Conservation (phyloP, 352 stramenopile genomes). For the Phytophthora pluvialis region DNA sequence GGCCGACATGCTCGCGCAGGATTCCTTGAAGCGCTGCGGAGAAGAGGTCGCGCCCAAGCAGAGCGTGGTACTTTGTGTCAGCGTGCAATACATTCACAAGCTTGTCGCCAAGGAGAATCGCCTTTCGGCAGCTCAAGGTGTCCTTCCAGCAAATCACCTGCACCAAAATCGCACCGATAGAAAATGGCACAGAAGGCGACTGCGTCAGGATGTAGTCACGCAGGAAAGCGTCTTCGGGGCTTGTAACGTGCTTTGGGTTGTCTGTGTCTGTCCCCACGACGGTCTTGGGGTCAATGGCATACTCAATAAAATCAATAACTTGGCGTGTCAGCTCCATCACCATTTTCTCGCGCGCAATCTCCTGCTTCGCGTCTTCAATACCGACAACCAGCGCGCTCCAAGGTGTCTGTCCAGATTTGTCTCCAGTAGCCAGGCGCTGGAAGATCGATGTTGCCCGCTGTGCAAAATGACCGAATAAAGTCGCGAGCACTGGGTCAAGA, state of each 20-base stretch:
- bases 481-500: constrained; percentile 64
- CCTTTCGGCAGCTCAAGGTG: constrained; percentile 70
- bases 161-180: constrained; percentile 55
- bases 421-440: constrained; percentile 21
- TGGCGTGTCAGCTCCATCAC: constrained; percentile 73
- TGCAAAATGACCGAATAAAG: constrained; percentile 62
- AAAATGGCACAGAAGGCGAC: constrained; percentile 51
- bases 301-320: constrained; percentile 77
- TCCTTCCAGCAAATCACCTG: constrained; percentile 81
- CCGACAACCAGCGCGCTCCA: constrained; percentile 67
- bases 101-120: constrained; percentile 64
- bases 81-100: constrained; percentile 63
- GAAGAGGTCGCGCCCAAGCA: constrained; percentile 73
- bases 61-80: constrained; percentile 42
- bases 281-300: constrained; percentile 73
- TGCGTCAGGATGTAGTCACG: constrained; percentile 70
- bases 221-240: constrained; percentile 58
- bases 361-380: constrained; percentile 70
- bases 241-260: constrained; percentile 78
- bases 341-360: constrained; percentile 77
- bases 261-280: constrained; percentile 75
- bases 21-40: constrained; percentile 59
- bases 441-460: constrained; percentile 60
- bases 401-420: constrained; percentile 41
- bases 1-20: constrained; percentile 59